phyloP scores from a whole-genome alignment of 495 filamentous ascomycete genomes.

The Tuber borchii region DNA sequence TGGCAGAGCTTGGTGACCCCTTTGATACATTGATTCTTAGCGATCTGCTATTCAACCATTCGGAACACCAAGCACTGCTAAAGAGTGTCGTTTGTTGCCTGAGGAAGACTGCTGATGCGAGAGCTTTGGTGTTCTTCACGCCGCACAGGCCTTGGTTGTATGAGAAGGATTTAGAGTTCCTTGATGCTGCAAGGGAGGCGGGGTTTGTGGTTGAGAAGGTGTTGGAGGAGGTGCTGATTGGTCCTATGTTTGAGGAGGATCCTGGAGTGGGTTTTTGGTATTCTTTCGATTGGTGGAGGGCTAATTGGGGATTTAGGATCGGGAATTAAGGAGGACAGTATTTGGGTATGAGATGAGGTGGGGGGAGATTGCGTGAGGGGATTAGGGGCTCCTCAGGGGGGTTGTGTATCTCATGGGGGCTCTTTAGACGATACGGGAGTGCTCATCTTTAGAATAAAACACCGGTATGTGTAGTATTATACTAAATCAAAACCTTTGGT shows the following conservation, averaged over 20 bases:
- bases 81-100: conserved; percentile 61
- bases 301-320: conserved; percentile 48
- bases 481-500: neutral
- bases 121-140: conserved; percentile 83
- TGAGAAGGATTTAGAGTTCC: conserved; percentile 77
- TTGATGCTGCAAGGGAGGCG: conserved; percentile 59
- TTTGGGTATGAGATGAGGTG: conserved; percentile 67
- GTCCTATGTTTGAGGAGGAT: conserved; percentile 83
- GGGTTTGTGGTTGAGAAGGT: conserved; percentile 72
- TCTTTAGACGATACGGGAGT: neutral
- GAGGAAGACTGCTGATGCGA: conserved; percentile 50
- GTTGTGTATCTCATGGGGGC: neutral
- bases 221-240: conserved; percentile 70
- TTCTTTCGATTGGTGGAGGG: neutral
- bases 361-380: conserved; percentile 37
- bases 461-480: neutral
- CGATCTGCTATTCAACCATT: conserved; percentile 83
- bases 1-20: conserved; percentile 46
- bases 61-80: conserved; percentile 70
- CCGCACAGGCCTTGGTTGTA: conserved; percentile 86
- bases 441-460: neutral
- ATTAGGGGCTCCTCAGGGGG: neutral
- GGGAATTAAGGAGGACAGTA: conserved; percentile 67
- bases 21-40: conserved; percentile 82
- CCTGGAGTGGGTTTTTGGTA: conserved; percentile 54